Conservation (phyloP, 1,284 basidiomycete genomes). For the Inonotus obliquus region DNA sequence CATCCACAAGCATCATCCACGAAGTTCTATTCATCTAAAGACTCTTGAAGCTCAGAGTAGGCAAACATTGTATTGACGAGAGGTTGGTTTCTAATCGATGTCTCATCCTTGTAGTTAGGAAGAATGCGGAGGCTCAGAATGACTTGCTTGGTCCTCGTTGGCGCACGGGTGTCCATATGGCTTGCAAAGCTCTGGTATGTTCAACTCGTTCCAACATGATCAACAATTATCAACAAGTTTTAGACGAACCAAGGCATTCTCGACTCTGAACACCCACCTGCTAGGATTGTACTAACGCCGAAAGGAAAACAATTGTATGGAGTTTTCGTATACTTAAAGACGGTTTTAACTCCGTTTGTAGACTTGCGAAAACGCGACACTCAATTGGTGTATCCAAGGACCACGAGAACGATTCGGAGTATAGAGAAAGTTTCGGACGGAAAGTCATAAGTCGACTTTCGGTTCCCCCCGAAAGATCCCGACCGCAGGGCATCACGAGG, state of each 20-base stretch:
- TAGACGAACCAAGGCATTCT: conserved; percentile 38
- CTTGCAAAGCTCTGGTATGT: conserved; percentile 44
- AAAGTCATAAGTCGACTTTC: not conserved
- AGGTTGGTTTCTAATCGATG: not conserved
- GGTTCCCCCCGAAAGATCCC: not conserved
- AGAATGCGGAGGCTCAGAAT: conserved; percentile 39
- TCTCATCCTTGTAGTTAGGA: conserved; percentile 34
- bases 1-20: conserved; percentile 40
- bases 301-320: conserved; percentile 43
- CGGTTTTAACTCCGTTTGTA: not conserved
- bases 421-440: conserved; percentile 1
- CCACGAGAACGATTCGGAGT: conserved; percentile 6
- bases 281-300: conserved; percentile 37
- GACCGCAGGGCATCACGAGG: not conserved
- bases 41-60: conserved; percentile 37
- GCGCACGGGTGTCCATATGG: conserved; percentile 44
- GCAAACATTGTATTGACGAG: not conserved
- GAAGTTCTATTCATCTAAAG: conserved; percentile 41
- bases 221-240: conserved; percentile 25
- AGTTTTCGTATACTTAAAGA: not conserved
- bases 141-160: conserved; percentile 47
- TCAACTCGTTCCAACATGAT: not conserved
- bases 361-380: conserved; percentile 16
- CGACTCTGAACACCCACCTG: conserved; percentile 29
- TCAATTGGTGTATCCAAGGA: not conserved